Evolutionary conservation across 768 basidiomycete species (phyloP), one percentile per base, ranked within the genome.

Genomic region (Boletus rubropictus): DNA sequence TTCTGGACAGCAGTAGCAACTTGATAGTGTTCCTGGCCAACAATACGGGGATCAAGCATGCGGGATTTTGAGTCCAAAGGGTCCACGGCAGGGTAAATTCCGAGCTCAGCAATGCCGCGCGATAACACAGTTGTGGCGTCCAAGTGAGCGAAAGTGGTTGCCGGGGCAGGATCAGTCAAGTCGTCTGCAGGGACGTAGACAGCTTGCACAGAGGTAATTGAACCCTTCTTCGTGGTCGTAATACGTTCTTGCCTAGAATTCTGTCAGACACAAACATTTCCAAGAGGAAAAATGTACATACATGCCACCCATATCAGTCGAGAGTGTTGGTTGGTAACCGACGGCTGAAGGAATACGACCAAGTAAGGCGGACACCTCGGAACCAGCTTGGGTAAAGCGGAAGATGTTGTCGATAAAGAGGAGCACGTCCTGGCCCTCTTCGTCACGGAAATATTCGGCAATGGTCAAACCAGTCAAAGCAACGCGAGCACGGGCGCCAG

Each of bases 351-450:
- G 96, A 66, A 98, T 99, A 91, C 96, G 96, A 80, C 96, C 96
- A 58, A 98, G 89, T 62, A 99, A 73, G 55, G 96, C 96, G 75
- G 96, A 99, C 79, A 98, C 96, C 70, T 98, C 96, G 55, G 96
- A 99, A 85, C 96, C 96, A 65, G 96, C 96, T 72, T 98, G 96
- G 60, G 96, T 99, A 89, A 99, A 99, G 68, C 96, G 94, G 96
- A 99, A 99, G 75, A 99, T 99, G 84, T 99, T 99, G 88, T 99
- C 96, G 69, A 99, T 99, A 82, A 99, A 99, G 67, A 99, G 85
- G 68, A 99, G 81, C 79, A 99, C 96, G 71, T 99, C 96, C 73
- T 99, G 96, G 55, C 96, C 96, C 76, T 99, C 95, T 77, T 98
- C 95, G 63, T 99, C 96, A 84, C 96, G 94, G 96, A 99, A 99